Evolutionary conservation across 2,329 filamentous ascomycete species (phyloP), one percentile per base, ranked within the genome.

Genomic region (Botrytis squamosa): DNA sequence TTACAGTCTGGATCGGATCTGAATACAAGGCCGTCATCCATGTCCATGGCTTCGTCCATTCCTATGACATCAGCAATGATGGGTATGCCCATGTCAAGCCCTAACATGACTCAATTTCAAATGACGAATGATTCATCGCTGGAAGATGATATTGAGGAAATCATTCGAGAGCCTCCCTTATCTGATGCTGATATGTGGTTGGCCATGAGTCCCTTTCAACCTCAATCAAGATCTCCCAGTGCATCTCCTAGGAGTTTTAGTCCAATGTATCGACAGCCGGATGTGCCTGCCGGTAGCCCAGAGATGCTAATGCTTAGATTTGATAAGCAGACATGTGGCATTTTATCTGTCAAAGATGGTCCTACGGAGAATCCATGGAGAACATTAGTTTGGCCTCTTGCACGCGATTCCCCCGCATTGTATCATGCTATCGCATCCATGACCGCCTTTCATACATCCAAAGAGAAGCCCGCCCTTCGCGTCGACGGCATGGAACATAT

Each of bases 351-450:
- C 70, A 92, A 92, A 79, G 90, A 93, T 80, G 91, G 90, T 0
- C 85, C 86, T 10, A 88, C 85, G 2, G 91, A 93, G 77, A 93
- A 93, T 78, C 91, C 91, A 3, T 93, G 91, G 91, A 86, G 90
- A 42, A 92, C 87, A 9, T 83, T 91, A 64, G 84, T 93, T n/a
- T 92, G 90, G 89, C 91, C 91, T 1, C 82, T 93, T 66, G 89
- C 90, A 4, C 85, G 85, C 76, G 85, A 89, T 66, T 91, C 87
- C 6, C 88, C 89, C 3, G 90, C 90, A 4, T 82, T 93, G 52
- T 90, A 89, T 76, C 89, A 93, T 82, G 91, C 91, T 6, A 86
- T 93, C 71, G 87, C 88, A 60, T 90, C 90, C 6, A 88, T 93
- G 85, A 90, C 91, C 2, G 90, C 90, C 1, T 93, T 92, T 77